Conservation (phyloP, 2,329 filamentous ascomycete species). For the Nemania abortiva region DNA sequence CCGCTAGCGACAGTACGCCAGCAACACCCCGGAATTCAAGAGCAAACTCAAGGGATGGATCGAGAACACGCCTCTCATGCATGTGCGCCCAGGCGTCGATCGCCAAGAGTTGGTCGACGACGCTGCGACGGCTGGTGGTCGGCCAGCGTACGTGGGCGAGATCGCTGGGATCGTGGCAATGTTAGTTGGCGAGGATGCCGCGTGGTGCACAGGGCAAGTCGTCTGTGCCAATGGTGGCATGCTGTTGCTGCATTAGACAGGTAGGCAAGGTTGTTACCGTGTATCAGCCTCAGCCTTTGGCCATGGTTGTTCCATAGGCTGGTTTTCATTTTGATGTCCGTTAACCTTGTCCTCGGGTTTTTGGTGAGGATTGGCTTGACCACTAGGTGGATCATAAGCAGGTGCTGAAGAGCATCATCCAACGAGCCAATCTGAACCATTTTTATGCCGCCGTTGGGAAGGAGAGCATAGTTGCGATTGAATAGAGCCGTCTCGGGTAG, state of each 20-base stretch:
- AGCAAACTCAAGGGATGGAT: conserved; percentile 58
- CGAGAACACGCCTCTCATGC: conserved; percentile 70
- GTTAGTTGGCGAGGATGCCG: conserved; percentile 77
- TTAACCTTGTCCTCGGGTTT: too few species aligned
- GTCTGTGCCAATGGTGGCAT: conserved; percentile 82
- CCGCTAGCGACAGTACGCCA: conserved; percentile 59
- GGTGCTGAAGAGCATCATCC: too few species aligned
- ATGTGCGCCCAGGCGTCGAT: conserved; percentile 71
- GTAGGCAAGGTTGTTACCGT: not conserved
- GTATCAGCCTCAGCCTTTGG: not conserved
- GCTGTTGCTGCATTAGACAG: conserved; percentile 35
- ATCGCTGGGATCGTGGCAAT: conserved; percentile 82
- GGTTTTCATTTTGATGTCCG: too few species aligned
- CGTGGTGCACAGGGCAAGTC: conserved; percentile 83
- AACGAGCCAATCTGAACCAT: too few species aligned
- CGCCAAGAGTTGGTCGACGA: conserved; percentile 70
- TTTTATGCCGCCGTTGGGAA: too few species aligned
- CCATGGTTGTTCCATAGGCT: too few species aligned
- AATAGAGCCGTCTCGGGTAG: too few species aligned
- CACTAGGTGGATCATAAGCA: too few species aligned
- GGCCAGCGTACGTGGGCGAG: conserved; percentile 75
- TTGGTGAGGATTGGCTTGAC: too few species aligned
- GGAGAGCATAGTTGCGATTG: too few species aligned
- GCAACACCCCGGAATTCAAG: conserved; percentile 58
- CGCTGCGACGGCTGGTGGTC: conserved; percentile 65